Evolutionary conservation across 108 stramenopile species (phyloP), one percentile per base, ranked within the genome.

Genomic region (Licmophora abbreviata): DNA sequence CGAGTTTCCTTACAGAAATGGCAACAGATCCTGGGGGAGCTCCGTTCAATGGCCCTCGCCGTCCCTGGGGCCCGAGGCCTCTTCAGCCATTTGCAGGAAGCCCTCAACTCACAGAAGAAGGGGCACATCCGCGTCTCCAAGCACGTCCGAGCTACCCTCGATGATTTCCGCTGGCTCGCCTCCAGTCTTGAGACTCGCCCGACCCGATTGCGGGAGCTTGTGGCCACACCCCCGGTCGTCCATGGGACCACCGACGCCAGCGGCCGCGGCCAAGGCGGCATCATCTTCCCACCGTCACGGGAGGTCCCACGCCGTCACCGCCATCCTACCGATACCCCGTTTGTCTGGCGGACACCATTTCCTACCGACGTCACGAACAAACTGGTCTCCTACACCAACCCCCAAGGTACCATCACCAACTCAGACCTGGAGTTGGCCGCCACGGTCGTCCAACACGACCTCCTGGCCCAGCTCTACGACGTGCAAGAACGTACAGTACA

Each of bases 31-130:
- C 21, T 74, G 0, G 63, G 67, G 0, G 73, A 69, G 32, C 56
- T 74, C 0, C 62, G 73, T 27, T 66, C 59, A 35, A 74, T 74
- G 73, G 28, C 49, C 1, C n/a, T 69, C 23, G 68, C 64, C 0
- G 35, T 74, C 27, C 68, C 73, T 1, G 62, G 66, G n/a, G 44
- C 56, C 22, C 31, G 54, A 1, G 58, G 65, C 11, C 43, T 74
- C 12, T 74, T 74, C 34, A 51, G 54, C 48, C 20, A 17, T 15
- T 43, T 74, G 4, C 73, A 74, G 42, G 36, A 64, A 31, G 73
- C 73, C 38, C 25, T 69, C 53, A 9, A 4, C 47, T 1, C 9
- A 48, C 15, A 20, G 23, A 7, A 30, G 29, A 30, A 5, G 14
- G 0, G 22, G 20, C 9, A 40, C 32, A 14, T 68, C 1, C 24